Percentiles rank a stretch among this genome's conserved stretches.
phyloP scores from a whole-genome alignment of 23 red algal genomes.

The Gracilaria gracilis region DNA sequence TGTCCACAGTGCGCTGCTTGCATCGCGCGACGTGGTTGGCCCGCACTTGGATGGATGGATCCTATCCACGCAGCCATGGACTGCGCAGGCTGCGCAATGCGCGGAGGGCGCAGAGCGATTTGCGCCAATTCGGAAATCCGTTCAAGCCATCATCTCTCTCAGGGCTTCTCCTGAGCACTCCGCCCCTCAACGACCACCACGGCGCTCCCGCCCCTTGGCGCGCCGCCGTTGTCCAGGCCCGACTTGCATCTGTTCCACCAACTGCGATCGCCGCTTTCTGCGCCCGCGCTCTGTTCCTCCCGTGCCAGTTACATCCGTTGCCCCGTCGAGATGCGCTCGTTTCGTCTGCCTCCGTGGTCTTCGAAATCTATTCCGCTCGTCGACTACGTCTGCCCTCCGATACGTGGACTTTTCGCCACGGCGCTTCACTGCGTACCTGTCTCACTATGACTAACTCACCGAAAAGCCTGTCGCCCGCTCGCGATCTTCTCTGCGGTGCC shows the following conservation, averaged over 20 bases:
- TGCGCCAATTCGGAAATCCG: too few species aligned
- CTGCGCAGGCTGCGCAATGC: too few species aligned
- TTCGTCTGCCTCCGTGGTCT: not conserved
- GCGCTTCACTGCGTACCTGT: not conserved
- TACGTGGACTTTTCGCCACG: not conserved
- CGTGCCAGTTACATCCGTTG: not conserved
- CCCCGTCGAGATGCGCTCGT: not conserved
- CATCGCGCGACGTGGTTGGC: not conserved
- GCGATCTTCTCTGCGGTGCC: slow-evolving; percentile 87
- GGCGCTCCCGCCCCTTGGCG: too few species aligned
- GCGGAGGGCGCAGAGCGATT: too few species aligned
- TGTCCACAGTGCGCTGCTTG: not conserved
- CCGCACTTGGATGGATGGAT: too few species aligned
- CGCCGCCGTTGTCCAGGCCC: too few species aligned
- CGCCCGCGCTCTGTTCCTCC: not conserved
- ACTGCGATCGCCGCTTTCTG: not conserved
- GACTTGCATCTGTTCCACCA: not conserved
- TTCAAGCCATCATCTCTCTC: too few species aligned
- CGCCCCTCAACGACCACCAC: too few species aligned
- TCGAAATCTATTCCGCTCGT: not conserved
- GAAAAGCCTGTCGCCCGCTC: slow-evolving; percentile 44
- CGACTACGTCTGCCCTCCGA: not conserved
- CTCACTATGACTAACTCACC: slow-evolving; percentile 4
- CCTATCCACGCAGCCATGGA: not conserved
- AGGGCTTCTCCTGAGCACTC: too few species aligned